These are phyloP conservation scores for Talaromyces marneffei DNA, from an alignment of 2,329 filamentous ascomycete genomes.

Conservation along the genomic window DNA sequence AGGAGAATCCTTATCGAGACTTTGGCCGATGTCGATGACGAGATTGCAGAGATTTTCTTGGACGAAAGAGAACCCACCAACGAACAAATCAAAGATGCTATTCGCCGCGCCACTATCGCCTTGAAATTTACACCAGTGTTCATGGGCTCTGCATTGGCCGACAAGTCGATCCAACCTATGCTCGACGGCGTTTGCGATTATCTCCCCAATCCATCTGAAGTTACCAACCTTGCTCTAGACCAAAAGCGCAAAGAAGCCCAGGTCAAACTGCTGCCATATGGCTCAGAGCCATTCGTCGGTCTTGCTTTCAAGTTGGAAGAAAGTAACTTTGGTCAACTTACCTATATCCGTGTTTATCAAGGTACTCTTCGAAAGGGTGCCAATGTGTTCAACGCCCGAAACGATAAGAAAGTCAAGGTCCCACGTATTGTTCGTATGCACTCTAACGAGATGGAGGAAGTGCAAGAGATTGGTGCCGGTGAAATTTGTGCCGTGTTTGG, in stretches of 20 bases:
- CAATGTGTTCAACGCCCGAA: constrained; percentile 89
- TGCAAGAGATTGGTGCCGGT: constrained; percentile 83
- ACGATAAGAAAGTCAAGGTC: constrained; percentile 91
- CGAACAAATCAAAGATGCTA: constrained; percentile 83
- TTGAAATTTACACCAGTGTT: constrained; percentile 90
- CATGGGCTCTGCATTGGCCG: constrained; percentile 91
- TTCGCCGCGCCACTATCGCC: constrained; percentile 80
- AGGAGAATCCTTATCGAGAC: constrained; percentile 85
- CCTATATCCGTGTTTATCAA: constrained; percentile 97
- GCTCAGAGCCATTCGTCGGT: constrained; percentile 87
- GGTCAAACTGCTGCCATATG: constrained; percentile 87
- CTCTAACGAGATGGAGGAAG: constrained; percentile 98
- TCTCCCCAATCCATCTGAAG: constrained; percentile 83
- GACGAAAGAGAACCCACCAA: constrained; percentile 76
- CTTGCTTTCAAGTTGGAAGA: constrained; percentile 98
- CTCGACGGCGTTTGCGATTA: constrained; percentile 95
- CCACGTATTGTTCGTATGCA: constrained; percentile 99
- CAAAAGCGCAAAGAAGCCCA: constrained; percentile 68
- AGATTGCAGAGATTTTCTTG: constrained; percentile 91
- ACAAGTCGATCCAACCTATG: constrained; percentile 95
- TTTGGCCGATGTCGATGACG: constrained; percentile 93
- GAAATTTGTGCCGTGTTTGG: constrained; percentile 99
- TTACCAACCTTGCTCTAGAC: constrained; percentile 85
- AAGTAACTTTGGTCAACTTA: constrained; percentile 96
- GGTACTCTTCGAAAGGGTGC: constrained; percentile 81